Conservation (phyloP, 352 stramenopile genomes). For the Globisporangium spiculum region DNA sequence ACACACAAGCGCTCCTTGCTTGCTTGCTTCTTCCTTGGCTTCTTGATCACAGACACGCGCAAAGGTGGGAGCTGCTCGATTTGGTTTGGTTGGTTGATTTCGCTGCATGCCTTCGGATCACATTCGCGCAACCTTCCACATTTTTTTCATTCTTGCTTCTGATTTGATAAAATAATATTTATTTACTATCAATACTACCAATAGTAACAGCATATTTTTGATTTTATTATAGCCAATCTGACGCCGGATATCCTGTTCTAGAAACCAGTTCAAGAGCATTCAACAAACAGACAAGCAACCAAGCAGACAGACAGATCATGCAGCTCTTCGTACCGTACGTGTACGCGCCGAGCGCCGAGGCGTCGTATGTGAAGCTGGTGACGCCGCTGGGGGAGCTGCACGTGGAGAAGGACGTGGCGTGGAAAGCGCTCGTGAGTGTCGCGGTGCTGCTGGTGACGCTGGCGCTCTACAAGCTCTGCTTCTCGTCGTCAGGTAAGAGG, state of each 20-base stretch:
- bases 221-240: neutral
- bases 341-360: constrained; percentile 57
- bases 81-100: constrained; percentile 30
- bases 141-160: neutral
- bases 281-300: constrained; percentile 3
- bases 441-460: constrained; percentile 35
- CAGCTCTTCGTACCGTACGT: constrained; percentile 69
- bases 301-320: constrained; percentile 1
- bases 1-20: neutral
- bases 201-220: too few species aligned
- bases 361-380: constrained; percentile 64
- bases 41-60: neutral
- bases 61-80: constrained; percentile 7
- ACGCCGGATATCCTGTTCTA: neutral
- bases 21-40: constrained; percentile 2
- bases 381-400: constrained; percentile 65
- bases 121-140: constrained; percentile 1
- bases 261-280: neutral
- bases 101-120: constrained; percentile 21
- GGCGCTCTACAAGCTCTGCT: constrained; percentile 23
- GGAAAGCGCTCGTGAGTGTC: constrained; percentile 37
- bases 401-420: constrained; percentile 45
- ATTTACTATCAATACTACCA: neutral
- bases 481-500: constrained; percentile 6
- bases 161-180: neutral